Conservation (phyloP, 345 rosid species). For the Populus tremula region DNA sequence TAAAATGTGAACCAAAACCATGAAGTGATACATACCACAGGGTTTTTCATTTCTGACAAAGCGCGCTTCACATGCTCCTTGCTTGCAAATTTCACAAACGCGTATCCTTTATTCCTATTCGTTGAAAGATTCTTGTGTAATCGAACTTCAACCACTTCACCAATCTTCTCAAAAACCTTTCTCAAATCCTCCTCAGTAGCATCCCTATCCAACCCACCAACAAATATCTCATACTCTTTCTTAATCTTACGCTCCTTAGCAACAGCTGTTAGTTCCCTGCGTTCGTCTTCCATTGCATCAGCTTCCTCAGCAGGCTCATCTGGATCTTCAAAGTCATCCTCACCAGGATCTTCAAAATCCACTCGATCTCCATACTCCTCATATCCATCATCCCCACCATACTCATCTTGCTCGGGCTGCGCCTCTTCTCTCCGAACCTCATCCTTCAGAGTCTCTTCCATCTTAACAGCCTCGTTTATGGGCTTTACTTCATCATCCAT, state of each 20-base stretch:
- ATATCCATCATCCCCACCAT: slow-evolving; percentile 38
- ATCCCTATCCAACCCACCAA: slow-evolving; percentile 57
- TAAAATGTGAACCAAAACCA: not conserved
- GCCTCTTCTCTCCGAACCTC: slow-evolving; percentile 24
- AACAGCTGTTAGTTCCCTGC: slow-evolving; percentile 39
- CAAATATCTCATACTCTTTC: slow-evolving; percentile 61
- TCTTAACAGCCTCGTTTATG: slow-evolving; percentile 8
- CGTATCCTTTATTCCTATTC: slow-evolving; percentile 58
- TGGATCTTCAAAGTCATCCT: slow-evolving; percentile 48
- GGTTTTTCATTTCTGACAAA: slow-evolving; percentile 62
- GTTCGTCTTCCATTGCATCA: slow-evolving; percentile 47
- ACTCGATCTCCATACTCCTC: slow-evolving; percentile 59
- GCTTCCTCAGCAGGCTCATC: slow-evolving; percentile 46
- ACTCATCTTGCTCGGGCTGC: slow-evolving; percentile 28
- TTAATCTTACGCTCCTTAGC: slow-evolving; percentile 51
- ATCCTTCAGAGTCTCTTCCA: slow-evolving; percentile 15
- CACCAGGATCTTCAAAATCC: slow-evolving; percentile 53
- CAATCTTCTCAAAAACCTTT: slow-evolving; percentile 53
- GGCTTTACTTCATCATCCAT: slow-evolving; percentile 15
- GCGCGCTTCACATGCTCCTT: slow-evolving; percentile 55
- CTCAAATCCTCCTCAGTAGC: slow-evolving; percentile 58
- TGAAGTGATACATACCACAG: slow-evolving; percentile 39
- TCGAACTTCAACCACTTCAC: slow-evolving; percentile 55
- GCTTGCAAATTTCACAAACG: slow-evolving; percentile 58
- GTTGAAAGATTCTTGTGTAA: slow-evolving; percentile 43